Evolutionary conservation across 2,329 filamentous ascomycete genomes (phyloP).

Genomic region (Fusarium sulawesiense): DNA sequence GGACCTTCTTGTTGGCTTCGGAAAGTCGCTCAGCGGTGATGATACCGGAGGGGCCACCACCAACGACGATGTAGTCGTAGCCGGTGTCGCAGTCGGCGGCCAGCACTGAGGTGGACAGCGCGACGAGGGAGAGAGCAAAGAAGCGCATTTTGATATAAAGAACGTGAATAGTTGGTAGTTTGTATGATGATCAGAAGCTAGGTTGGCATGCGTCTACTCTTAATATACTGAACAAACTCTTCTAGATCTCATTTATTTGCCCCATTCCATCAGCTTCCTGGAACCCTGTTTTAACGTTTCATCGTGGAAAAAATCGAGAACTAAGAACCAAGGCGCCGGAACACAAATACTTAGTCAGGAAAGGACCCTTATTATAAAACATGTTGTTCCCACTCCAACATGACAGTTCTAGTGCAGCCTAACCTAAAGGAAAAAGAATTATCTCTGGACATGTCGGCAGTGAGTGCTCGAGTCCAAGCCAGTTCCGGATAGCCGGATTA

Average conservation of each 20-base stretch:
- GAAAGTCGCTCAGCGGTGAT: conserved; percentile 59
- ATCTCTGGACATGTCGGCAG: not conserved
- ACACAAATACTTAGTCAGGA: not conserved
- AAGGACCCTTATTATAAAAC: not conserved
- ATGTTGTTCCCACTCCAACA: not conserved
- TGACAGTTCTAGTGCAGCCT: not conserved
- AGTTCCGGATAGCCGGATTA: not conserved
- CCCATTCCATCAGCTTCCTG: not conserved
- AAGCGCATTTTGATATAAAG: conserved; percentile 12
- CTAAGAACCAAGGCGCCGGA: not conserved
- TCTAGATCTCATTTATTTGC: not conserved
- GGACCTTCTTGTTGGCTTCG: conserved; percentile 71
- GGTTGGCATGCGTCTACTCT: not conserved
- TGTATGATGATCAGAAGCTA: not conserved
- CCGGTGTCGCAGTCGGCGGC: not conserved
- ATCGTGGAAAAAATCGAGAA: not conserved
- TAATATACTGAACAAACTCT: not conserved
- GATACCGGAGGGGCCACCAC: conserved; percentile 42
- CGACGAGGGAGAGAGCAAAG: conserved; percentile 3
- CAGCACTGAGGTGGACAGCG: not conserved
- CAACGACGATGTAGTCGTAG: conserved; percentile 46
- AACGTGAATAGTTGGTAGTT: not conserved
- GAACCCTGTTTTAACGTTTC: not conserved
- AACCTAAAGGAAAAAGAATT: not conserved
- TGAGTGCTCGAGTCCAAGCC: not conserved